Evolutionary conservation across 768 basidiomycete species (phyloP), one percentile per base, ranked within the genome.

Genomic region (Tulasnella sp.): DNA sequence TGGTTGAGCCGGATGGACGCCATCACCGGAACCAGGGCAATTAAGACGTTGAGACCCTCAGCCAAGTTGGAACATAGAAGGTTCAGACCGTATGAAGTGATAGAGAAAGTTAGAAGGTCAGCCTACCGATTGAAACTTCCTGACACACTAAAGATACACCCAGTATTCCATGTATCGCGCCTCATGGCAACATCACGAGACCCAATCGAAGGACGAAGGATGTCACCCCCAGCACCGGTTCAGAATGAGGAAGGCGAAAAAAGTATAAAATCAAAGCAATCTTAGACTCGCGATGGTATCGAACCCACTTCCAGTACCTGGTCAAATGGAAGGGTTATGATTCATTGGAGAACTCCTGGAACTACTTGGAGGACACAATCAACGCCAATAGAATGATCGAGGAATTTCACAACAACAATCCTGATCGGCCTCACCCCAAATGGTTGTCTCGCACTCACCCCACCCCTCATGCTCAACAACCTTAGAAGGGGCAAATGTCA

Each of bases 251-350:
- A 63, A 12, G 19, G n/a, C n/a, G n/a, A n/a, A n/a, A 30, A 21
- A 21, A 50, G 45, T 42, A 63, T 24, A 62, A 62, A 24, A 66
- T 64, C 10, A 53, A 70, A 25, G 60, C 65, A 3, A 64, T 71
- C 2, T 44, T 67, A 0, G 65, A 70, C 34, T 63, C 60, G 0
- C 53, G 62, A 1, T 24, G 50, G 0, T 41, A 45, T 0, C 22
- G 63, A 5, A 50, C 59, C 12, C 34, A 49, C 2, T 17, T 68
- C 0, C 59, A 68, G 12, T 72, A 72, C 31, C 51, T 67, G 0
- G 53, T 72, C 7, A 64, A 67, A n/a, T 73, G 69, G 67, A 67
- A 66, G 22, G 68, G 64, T 0, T 54, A 10, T 41, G 65, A 44
- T 25, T 46, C 49, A 8, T 45, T 58, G 21, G 63, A 70, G 58